Base-by-base conservation (phyloP, 1,284 basidiomycete species). In the Spongispora temasekensis region DNA sequence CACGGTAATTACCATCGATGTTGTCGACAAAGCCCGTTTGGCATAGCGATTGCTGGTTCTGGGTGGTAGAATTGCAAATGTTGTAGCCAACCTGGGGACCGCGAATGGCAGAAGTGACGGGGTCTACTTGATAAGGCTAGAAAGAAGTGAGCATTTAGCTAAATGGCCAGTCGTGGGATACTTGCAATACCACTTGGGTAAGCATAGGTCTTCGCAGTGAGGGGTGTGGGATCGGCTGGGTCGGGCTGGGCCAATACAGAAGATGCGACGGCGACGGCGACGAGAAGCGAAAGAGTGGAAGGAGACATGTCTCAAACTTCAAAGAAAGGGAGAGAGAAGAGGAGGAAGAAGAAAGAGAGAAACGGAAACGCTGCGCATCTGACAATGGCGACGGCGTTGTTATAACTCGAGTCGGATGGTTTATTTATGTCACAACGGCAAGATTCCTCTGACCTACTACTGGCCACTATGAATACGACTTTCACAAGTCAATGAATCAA, bases 171-270 rank as follows among this genome's bases (percentile, higher is more conserved):
- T n/a, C n/a, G n/a, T n/a, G 1, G 2, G 9, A n/a, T 3, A 76
- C 81, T 64, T 61, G 81, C 86, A 30, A 87, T 76, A 25, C 76
- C 76, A 32, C 65, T 67, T 1, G 83, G 81, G 63, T 84, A 86
- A 0, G 79, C 53, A 62, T 81, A 88, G 25, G 71, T 74, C 68
- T 87, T 84, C 54, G 69, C 71, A 1, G 79, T 81, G 17, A 89
- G 79, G 7, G 87, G 84, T 2, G 76, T 79, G 10, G 80, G 74
- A 65, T 72, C 65, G 31, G 71, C 70, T 6, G 75, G 72, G 57
- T 75, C 69, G 13, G 66, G 57, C 65, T 81, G 80, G 30, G 76
- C 79, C 21, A 73, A 58, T 5, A 67, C 68, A 13, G n/a, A n/a
- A n/a, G 71, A 63, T 58, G 74, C 71, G 59, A 81, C 59, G 57